phyloP scores from a whole-genome alignment of 768 basidiomycete genomes.

The Boletus sp. region DNA sequence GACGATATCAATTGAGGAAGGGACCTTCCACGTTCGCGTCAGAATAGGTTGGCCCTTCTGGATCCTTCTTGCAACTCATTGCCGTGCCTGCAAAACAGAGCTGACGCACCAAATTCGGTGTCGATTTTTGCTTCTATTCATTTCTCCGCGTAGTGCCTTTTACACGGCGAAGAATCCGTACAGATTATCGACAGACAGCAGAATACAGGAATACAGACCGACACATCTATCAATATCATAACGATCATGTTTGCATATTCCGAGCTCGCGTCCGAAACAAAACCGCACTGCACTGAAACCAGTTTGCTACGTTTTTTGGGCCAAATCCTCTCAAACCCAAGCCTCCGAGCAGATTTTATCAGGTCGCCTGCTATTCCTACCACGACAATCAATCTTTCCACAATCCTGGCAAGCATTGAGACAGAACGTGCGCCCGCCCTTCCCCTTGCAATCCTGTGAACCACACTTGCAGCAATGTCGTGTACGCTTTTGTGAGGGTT shows the following conservation, averaged over 20 bases:
- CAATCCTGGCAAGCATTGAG: slow-evolving; percentile 78
- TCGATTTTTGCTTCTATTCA: background rate
- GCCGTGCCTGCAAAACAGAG: background rate
- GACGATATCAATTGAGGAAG: slow-evolving; percentile 44
- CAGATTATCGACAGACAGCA: background rate
- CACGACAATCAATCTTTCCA: slow-evolving; percentile 75
- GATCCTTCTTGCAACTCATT: background rate
- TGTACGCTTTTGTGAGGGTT: slow-evolving; percentile 54
- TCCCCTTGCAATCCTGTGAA: slow-evolving; percentile 78
- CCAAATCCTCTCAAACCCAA: slow-evolving; percentile 31
- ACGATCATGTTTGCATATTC: slow-evolving; percentile 12
- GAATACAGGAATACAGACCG: slow-evolving; percentile 2
- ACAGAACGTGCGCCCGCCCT: slow-evolving; percentile 75
- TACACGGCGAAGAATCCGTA: too few relatives aligned
- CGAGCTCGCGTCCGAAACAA: background rate
- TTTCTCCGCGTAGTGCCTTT: background rate
- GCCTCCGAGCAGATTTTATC: slow-evolving; percentile 71
- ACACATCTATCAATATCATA: slow-evolving; percentile 7
- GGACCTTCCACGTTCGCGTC: background rate
- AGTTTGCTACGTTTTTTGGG: background rate
- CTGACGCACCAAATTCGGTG: background rate
- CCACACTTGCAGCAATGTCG: slow-evolving; percentile 86
- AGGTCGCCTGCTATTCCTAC: slow-evolving; percentile 74
- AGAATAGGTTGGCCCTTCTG: background rate
- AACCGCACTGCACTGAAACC: background rate